Base-by-base conservation (phyloP, 2,329 filamentous ascomycete species). In the Diaporthe vexans region DNA sequence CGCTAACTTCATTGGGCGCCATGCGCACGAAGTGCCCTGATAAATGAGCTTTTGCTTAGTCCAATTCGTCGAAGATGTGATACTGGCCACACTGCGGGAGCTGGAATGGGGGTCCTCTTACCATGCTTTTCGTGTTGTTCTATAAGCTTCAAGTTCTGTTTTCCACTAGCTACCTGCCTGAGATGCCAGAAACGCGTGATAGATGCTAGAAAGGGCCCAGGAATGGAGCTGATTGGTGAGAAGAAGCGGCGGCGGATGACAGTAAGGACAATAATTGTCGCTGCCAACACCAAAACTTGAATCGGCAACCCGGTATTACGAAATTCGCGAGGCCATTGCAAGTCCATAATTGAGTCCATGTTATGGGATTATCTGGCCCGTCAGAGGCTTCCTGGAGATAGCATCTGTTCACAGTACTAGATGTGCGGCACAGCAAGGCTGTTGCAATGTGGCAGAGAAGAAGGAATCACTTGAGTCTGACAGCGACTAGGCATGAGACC, bases 21-120 rank as follows among this genome's bases (percentile, higher is more conserved):
- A 87, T 85, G 21, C 86, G 84, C 40, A 87, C 83, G 76, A 87
- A 86, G 43, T 81, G 77, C 2, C 82, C 81, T 83, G 57, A 15
- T 35, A 65, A 33, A 17, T 65, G 33, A 19, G 51, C 17, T 6
- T 63, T 26, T 8, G 54, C 17, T 48, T 26, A 70, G 29, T 73
- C 35, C 4, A 37, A 19, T 13, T 40, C 0, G 37, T 29, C 5
- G 56, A 48, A 58, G 37, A 67, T 19, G 13, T 4, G 37, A 13
- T 4, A 15, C 5, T 19, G 43, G 76, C 40, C 79, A 83, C 84
- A 83, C 13, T 48, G 59, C 59, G 24, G 59, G 24, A 26, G 26
- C 10, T 51, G 21, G 46, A n/a, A 15, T 48, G 11, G 43, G 43
- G 15, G 5, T 7, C 46, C 46, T 51, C 54, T 21, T 58, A 71